Base-by-base conservation (phyloP, 1,284 basidiomycete genomes). In the Neonothopanus nambi region DNA sequence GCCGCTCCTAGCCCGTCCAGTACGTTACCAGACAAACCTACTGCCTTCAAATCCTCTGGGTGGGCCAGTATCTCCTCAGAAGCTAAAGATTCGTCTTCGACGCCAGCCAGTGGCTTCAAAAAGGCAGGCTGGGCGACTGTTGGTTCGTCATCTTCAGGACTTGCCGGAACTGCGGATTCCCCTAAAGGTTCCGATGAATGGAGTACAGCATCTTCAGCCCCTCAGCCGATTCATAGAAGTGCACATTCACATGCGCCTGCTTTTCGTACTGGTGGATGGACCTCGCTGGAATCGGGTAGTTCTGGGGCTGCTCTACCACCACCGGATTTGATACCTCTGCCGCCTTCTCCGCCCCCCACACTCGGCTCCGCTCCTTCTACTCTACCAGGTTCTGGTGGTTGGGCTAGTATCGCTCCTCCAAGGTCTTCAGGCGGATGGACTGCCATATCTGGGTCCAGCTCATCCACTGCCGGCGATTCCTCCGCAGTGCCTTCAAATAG, bases 51-150 rank as follows among this genome's bases (percentile, higher is more conserved):
- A 65, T 77, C 74, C 59, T 65, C 75, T 33, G 77, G 77, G 5
- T 82, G 82, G 81, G 71, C 80, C 8, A 57, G 71, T n/a, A 59
- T 76, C 36, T 59, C 68, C 8, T 53, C 61, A 12, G 43, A 63
- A n/a, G 58, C 59, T 17, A 51, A 58, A 43, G 43, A 30, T 50
- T 24, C 55, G 33, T 28, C 47, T 24, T 17, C 49, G n/a, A 40
- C 54, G 23, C 47, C 42, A 48, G 5, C 39, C 17, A 28, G 26
- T 15, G 77, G 73, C 7, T 78, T 79, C 67, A 81, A 75, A 67
- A 84, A 78, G 61, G 70, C 80, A 17, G 81, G 84, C 3, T 89
- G 87, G 87, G 73, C 85, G 21, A 68, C 76, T 21, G 75, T 81
- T 42, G 65, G 69, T 40, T 58, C 69, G 18, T 43, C 55, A 13